Evolutionary conservation across 768 basidiomycete genomes (phyloP).

Genomic region (Harrya chromipes): DNA sequence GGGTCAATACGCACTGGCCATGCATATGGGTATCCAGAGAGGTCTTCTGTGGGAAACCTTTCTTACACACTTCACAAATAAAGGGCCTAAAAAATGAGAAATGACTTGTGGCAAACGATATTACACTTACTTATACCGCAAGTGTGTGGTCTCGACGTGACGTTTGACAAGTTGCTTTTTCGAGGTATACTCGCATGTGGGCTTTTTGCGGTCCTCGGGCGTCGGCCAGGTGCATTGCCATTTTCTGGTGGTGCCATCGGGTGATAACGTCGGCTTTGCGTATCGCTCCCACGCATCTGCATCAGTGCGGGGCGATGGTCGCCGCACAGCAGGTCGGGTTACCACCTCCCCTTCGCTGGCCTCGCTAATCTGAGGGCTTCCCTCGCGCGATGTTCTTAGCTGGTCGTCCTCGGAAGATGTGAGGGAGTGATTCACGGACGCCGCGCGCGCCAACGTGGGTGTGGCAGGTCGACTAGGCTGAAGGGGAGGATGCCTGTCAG

Average conservation of each 20-base stretch:
- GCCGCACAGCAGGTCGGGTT: slow-evolving; percentile 16
- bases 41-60: slow-evolving; percentile 58
- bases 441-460: slow-evolving; percentile 9
- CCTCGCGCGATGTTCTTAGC: slow-evolving; percentile 27
- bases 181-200: slow-evolving; percentile 41
- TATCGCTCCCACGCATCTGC: slow-evolving; percentile 34
- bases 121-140: slow-evolving; percentile 53
- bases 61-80: slow-evolving; percentile 48
- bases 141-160: slow-evolving; percentile 61
- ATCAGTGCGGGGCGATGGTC: slow-evolving; percentile 27
- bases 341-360: slow-evolving; percentile 25
- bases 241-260: slow-evolving; percentile 34
- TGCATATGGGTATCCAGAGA: slow-evolving; percentile 56
- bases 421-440: slow-evolving; percentile 17
- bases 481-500: slow-evolving; percentile 5
- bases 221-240: slow-evolving; percentile 44
- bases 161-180: slow-evolving; percentile 69
- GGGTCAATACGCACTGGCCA: slow-evolving; percentile 41
- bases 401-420: slow-evolving; percentile 32
- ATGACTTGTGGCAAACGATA: slow-evolving; percentile 3
- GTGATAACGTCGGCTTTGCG: slow-evolving; percentile 31
- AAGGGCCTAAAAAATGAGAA: slow-evolving; percentile 42
- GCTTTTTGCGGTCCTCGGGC: slow-evolving; percentile 29
- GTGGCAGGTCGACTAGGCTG: slow-evolving; percentile 7
- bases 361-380: slow-evolving; percentile 30